Base-by-base conservation (phyloP, 192 early-diverging fungal genomes). In the Coemansia sp. region DNA sequence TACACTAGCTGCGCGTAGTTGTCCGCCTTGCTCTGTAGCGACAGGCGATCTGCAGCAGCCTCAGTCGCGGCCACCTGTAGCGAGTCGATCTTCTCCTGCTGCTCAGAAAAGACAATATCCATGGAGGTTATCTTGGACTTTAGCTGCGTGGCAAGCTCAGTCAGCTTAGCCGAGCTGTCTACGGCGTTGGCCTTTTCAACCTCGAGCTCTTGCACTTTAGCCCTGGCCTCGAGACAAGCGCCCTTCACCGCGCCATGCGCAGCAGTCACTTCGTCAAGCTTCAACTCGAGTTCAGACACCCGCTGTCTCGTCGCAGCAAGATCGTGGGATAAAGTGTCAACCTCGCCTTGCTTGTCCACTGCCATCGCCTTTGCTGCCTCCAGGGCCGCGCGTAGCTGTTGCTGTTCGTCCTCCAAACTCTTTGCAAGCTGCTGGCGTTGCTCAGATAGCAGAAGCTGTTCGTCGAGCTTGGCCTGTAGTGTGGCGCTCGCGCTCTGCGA, bases 131-230 rank as follows among this genome's bases (percentile, higher is more conserved):
- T 62, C 27, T 78, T 63, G 3, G 49, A 39, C 27, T 46, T 65
- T 27, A 83, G 65, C 1, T 75, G 61, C 39, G 62, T 63, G 44
- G 72, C 75, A 18, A 65, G 15, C 1, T 65, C 64, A 9, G 68
- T 75, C n/a, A 83, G 68, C 68, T 83, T 73, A 3, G 81, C 78
- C 18, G 73, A 62, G 11, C 73, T 70, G 27, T 75, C 81, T 70
- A 76, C 75, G 18, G 78, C 46, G 46, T 75, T 71, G 6, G 76
- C 81, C 31, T 71, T 78, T 33, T 83, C 73, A 0, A 53, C 36
- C 44, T 75, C 81, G 16, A 78, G 65, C 40, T 83, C 64, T 46
- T 64, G 63, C 34, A 71, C 44, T 68, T 68, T 70, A 1, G 70
- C 29, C 15, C 31, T 12, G 27, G 52, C 52, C 52, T 31, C 52